A percentile compares a stretch with the other conserved stretches of the same genome.
These are phyloP conservation scores for Agastache rugosa DNA, from an alignment of 257 asterid species.

Conservation along the genomic window DNA sequence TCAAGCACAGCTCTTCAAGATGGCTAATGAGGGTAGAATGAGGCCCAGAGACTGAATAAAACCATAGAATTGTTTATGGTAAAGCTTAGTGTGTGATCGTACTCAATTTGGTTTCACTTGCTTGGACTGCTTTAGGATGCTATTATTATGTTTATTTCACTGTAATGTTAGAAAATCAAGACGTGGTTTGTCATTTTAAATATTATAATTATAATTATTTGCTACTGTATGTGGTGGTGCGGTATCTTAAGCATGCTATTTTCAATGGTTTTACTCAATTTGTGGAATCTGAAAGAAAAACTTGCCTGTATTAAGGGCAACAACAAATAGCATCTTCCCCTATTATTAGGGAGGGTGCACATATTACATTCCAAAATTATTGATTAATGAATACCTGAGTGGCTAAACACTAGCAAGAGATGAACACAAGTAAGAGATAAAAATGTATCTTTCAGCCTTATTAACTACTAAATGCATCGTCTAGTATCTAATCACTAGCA, in stretches of 20 bases:
- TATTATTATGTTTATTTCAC: slow-evolving; percentile 36
- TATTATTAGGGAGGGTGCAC: not conserved
- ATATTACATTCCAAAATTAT: not conserved
- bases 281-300: not conserved
- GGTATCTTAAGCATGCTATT: not conserved
- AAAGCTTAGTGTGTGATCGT: slow-evolving; percentile 19
- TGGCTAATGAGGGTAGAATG: slow-evolving; percentile 75
- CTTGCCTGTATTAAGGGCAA: not conserved
- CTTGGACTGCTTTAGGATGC: slow-evolving; percentile 33
- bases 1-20: slow-evolving; percentile 83
- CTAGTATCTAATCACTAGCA: not conserved
- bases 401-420: not conserved
- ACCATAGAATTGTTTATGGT: slow-evolving; percentile 20
- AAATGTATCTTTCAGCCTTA: not conserved
- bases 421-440: not conserved
- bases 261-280: not conserved
- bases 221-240: slow-evolving; percentile 26
- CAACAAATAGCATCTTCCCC: not conserved
- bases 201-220: slow-evolving; percentile 31
- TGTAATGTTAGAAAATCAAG: slow-evolving; percentile 37
- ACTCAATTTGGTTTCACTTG: slow-evolving; percentile 37
- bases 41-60: slow-evolving; percentile 48
- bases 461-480: not conserved
- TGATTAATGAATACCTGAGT: not conserved
- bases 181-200: slow-evolving; percentile 29